Evolutionary conservation across 225 moss, liverwort and hornwort genomes (phyloP), one percentile per base, ranked within the genome.

Genomic region (Antitrichia curtipendula): DNA sequence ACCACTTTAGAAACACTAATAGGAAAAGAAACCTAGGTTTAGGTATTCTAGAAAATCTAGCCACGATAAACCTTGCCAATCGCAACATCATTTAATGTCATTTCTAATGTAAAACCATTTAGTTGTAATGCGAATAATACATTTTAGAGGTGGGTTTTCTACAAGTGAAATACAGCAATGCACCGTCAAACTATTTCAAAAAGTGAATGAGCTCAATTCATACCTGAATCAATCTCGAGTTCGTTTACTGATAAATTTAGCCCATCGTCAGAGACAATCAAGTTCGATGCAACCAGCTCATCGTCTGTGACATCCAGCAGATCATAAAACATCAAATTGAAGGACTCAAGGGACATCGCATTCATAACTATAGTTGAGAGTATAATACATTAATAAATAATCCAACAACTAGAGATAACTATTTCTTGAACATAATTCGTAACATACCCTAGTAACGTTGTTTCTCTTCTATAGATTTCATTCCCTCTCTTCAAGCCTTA

Each of bases 201-300:
- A 81, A 56, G 74, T 49, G 36, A 34, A 80, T 38, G 27, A 56
- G 57, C n/a, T 86, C 80, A 91, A 38, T 64, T 91, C 32, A 31
- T 93, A 95, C 95, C 94, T 82, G 91, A 91, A 53, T 93, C 93
- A 65, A 89, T 90, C 75, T 89, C 72, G 53, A 66, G 56, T 22
- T 86, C 90, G 15, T 61, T n/a, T 68, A 83, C 56, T 17, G 47
- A 84, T 61, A 88, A 38, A 34, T 88, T 70, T 38, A 88, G 84
- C 71, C 88, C 88, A 53, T 91, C 85, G 53, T 78, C 91, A 87
- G 82, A 88, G 65, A 87, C 78, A 82, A 85, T 52, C 64, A 85
- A 43, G 65, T 89, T 85, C 84, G 75, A 71, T 81, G 34, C 47
- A 84, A 52, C 77, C 54, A 78, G 52, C 34, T 61, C 86, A 66